Evolutionary conservation across 1,284 basidiomycete species (phyloP), one percentile per base, ranked within the genome.

Genomic region (Termitomyces sp.): DNA sequence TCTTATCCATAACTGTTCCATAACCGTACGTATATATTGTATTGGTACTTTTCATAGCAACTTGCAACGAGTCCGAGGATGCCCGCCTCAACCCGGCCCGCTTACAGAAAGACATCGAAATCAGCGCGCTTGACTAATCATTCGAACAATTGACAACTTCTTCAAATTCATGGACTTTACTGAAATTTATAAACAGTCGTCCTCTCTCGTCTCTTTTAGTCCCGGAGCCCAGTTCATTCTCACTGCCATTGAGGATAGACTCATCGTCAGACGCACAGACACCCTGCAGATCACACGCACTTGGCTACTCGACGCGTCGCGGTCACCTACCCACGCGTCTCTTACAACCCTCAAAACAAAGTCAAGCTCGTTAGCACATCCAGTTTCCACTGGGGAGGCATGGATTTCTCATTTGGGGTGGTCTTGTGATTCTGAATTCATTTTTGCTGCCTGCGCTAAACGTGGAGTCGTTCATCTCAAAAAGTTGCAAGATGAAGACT

Each of bases 391-490:
- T 19, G 46, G 62, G 17, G 71, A 73, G 19, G 64, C 61, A 26
- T 75, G 73, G 64, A 85, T 94, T 64, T 87, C 90, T 24, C 84
- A 88, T 61, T 73, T 88, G 1, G 82, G 79, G 5, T 95, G 92
- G 91, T 91, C 90, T 9, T 81, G 79, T 61, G 90, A 93, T 64
- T 91, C 91, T 0, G 83, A 91, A 64, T 90, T 88, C 64, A 73
- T 94, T 43, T 71, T 94, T 12, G 90, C 87, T 6, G 85, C 84
- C 21, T 90, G 83, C 57, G 77, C 83, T 5, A 85, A 81, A 60
- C 67, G 72, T 34, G 85, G 84, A 0, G 67, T 83, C 28, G 84
- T 90, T 9, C 84, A 86, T 67, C 78, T 92, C 34, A 83, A 82
- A 68, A 86, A 88, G 60, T 76, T 91, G 61, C 77, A 83, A 33